Base-by-base conservation (phyloP, 257 asterid genomes). In the Echium plantagineum region DNA sequence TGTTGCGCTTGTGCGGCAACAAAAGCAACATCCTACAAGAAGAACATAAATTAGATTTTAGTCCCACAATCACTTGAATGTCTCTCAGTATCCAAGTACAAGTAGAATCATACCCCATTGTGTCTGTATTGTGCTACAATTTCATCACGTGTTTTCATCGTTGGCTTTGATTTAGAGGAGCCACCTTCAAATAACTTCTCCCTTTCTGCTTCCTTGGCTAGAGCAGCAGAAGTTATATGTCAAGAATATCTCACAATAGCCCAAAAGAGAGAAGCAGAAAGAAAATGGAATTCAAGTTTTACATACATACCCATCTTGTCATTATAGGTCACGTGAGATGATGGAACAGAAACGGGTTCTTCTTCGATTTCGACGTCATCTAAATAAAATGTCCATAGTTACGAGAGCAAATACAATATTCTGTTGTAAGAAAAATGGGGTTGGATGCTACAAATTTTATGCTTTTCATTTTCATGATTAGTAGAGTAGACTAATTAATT, bases 101-200 rank as follows among this genome's bases (percentile, higher is more conserved):
- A 55, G 53, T 65, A 58, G 42, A 55, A 74, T 53, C 42, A 70
- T 78, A 93, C 97, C 84, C 88, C 96, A 0, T 89, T 56, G 66
- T 74, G 70, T 72, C 94, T 75, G 72, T 93, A 93, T 77, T 93
- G 89, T 20, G 97, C 95, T 66, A 93, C 81, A 76, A 93, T 93
- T 80, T 93, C 98, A 75, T 88, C 97, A 52, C 81, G 84, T 7
- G 95, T 88, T 69, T 97, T 75, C 30, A 21, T 58, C 66, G 62
- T 86, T 63, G 98, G 95, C 74, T 88, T 68, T 42, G 77, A 58
- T 61, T 78, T 87, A 66, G 75, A 53, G 19, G 86, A 73, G 63
- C 83, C 73, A 64, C 88, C 98, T 80, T 86, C 91, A 63, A 93
- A 89, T 64, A 86, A 66, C 76, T 55, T 82, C 54, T 85, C 82